Evolutionary conservation across 495 filamentous ascomycete genomes (phyloP), one percentile per base, ranked within the genome.

Genomic region (Oleoguttula mirabilis): DNA sequence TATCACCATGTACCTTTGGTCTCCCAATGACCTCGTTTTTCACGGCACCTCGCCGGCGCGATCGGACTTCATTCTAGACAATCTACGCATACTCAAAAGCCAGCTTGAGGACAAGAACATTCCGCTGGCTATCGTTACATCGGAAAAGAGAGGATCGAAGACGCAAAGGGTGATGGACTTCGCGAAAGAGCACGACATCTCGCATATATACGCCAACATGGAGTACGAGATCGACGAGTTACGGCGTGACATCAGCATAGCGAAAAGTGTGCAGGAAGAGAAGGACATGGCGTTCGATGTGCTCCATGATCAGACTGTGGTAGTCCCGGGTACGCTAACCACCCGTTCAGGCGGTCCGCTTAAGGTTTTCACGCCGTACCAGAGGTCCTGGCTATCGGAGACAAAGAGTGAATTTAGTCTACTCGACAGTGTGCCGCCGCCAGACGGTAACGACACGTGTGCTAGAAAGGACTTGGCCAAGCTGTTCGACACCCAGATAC

Each of bases 201-300:
- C 54, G 1, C 63, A 75, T 35, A 46, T 78, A 0, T 75, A 63
- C 50, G 65, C 68, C 0, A 77, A 77, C 50, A 62, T 69, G 17
- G 73, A 78, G 48, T 77, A 77, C 43, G 73, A 78, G 45, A 68
- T 77, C 3, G 73, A 78, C 48, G 73, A 78, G 45, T 50, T 78
- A 15, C 64, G 75, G 2, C 46, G 65, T 3, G 65, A 68, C 16
- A 57, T 61, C 42, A 56, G 58, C 23, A 43, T 66, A 4, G 47
- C 63, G 2, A 45, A 59, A 25, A 41, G 52, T 0, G 28, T 57
- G 3, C 47, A 55, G 10, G 43, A 55, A 15, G 43, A 54, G 38
- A 36, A 48, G 15, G 43, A 51, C 31, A 11, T 54, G 5, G 34
- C 32, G 10, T 52, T 54, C n/a, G 49, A 55, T 10, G 27, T 63